These are phyloP conservation scores for Ascochyta koolunga DNA, from an alignment of 2,329 filamentous ascomycete genomes.

Conservation along the genomic window DNA sequence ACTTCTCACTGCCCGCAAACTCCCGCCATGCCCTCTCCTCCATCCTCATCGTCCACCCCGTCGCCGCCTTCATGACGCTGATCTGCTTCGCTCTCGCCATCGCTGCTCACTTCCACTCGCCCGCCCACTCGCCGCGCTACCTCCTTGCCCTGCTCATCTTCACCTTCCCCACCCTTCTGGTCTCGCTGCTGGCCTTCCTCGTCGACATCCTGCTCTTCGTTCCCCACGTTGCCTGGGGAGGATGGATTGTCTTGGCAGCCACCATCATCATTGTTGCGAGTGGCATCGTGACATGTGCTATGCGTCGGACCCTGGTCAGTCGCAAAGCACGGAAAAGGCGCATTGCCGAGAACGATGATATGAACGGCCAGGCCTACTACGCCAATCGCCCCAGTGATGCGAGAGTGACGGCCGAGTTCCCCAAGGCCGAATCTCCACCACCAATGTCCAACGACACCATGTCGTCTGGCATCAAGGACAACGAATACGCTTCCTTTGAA, in stretches of 20 bases:
- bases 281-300: slow-evolving; percentile 87
- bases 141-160: slow-evolving; percentile 85
- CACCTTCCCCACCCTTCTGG: slow-evolving; percentile 80
- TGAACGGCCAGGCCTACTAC: slow-evolving; percentile 95
- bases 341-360: slow-evolving; percentile 92
- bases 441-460: slow-evolving; percentile 61
- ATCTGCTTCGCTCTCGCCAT: slow-evolving; percentile 81
- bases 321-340: slow-evolving; percentile 91
- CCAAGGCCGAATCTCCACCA: slow-evolving; percentile 61
- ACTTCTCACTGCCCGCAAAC: slow-evolving; percentile 69
- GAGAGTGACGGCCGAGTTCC: slow-evolving; percentile 47
- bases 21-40: slow-evolving; percentile 75
- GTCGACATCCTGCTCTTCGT: slow-evolving; percentile 95
- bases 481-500: slow-evolving; percentile 70
- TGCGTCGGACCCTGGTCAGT: slow-evolving; percentile 89
- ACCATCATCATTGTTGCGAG: slow-evolving; percentile 84
- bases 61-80: slow-evolving; percentile 85
- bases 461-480: slow-evolving; percentile 59
- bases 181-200: slow-evolving; percentile 85
- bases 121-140: slow-evolving; percentile 88
- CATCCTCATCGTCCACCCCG: slow-evolving; percentile 89
- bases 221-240: slow-evolving; percentile 91
- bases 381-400: slow-evolving; percentile 50
- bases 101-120: slow-evolving; percentile 82
- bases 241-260: slow-evolving; percentile 88